phyloP scores from a whole-genome alignment of 2,329 filamentous ascomycete genomes.

The Didymella segeticola region DNA sequence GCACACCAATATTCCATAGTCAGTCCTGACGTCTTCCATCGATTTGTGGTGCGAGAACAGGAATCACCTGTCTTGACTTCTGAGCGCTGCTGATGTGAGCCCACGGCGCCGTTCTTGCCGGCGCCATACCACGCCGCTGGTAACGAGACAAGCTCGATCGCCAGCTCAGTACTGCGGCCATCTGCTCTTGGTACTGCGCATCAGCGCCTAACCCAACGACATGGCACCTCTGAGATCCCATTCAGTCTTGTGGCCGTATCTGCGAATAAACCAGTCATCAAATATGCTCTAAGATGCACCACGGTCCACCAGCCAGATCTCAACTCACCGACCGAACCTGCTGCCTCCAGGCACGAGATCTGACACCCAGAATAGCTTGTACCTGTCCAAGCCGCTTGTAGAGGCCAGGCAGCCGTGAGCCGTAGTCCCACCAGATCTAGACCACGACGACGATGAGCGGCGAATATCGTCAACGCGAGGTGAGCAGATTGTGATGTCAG shows the following conservation, averaged over 20 bases:
- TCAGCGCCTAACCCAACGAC: slow-evolving; percentile 7
- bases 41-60: neutral
- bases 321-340: too few species aligned
- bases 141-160: slow-evolving; percentile 11
- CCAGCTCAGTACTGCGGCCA: neutral
- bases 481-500: slow-evolving; percentile 2
- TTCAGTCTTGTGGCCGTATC: too few species aligned
- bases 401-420: slow-evolving; percentile 1
- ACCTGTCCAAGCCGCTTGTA: neutral
- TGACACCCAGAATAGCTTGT: too few species aligned
- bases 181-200: slow-evolving; percentile 3
- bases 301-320: too few species aligned
- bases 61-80: neutral
- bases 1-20: neutral
- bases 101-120: slow-evolving; percentile 1
- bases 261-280: too few species aligned
- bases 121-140: neutral
- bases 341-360: too few species aligned
- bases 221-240: too few species aligned
- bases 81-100: neutral
- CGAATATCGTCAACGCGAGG: neutral
- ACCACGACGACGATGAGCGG: neutral
- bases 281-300: too few species aligned
- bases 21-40: neutral
- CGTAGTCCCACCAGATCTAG: neutral